Evolutionary conservation across 257 asterid species (phyloP).

Genomic region (Apocynum venetum): DNA sequence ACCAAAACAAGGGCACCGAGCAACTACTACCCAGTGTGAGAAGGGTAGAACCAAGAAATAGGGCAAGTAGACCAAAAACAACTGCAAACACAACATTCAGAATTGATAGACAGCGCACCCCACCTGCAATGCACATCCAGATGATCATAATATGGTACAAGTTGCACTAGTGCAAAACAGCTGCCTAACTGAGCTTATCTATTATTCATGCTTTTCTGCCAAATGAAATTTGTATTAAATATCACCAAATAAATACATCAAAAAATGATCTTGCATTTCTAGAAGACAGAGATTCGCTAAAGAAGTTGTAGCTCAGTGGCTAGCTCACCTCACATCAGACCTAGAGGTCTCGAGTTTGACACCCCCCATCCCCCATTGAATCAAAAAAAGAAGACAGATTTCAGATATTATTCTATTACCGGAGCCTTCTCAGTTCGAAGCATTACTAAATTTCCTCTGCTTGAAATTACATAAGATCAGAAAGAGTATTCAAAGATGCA

Average conservation of each 20-base stretch:
- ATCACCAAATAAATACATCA: neutral
- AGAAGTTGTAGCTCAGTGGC: too few relatives aligned
- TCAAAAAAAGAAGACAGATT: too few relatives aligned
- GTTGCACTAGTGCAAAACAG: neutral
- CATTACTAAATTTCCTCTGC: too few relatives aligned
- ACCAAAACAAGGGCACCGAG: constrained; percentile 91
- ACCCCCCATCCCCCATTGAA: too few relatives aligned
- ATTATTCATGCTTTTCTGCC: neutral
- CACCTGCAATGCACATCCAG: constrained; percentile 44
- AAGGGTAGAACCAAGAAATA: constrained; percentile 89
- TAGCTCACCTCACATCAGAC: too few relatives aligned
- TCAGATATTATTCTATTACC: neutral
- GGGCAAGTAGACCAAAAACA: constrained; percentile 76
- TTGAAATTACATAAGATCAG: neutral
- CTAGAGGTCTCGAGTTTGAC: too few relatives aligned
- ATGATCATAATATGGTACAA: neutral
- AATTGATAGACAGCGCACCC: constrained; percentile 87
- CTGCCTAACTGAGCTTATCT: neutral
- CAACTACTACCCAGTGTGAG: constrained; percentile 92
- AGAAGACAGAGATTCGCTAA: neutral
- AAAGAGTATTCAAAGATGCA: neutral
- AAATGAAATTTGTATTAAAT: neutral
- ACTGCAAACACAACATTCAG: constrained; percentile 64
- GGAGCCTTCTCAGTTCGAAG: neutral
- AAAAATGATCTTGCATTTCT: neutral